These are phyloP conservation scores for Sordariomycetes sp. DNA, from an alignment of 2,329 filamentous ascomycete species.

Conservation along the genomic window DNA sequence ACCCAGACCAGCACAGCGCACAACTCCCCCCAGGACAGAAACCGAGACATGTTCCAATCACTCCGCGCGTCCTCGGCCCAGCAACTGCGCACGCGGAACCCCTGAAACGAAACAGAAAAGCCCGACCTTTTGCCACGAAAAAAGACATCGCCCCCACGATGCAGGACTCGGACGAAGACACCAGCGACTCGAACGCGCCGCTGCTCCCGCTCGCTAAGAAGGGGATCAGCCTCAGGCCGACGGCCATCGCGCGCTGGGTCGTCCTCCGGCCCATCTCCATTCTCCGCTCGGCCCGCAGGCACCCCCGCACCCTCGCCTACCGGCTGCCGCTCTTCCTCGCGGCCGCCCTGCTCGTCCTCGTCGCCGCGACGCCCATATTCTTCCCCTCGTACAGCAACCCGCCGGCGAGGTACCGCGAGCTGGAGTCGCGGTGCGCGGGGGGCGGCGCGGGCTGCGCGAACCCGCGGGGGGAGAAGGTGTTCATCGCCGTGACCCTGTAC, in stretches of 20 bases:
- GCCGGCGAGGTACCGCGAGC: slow-evolving; percentile 23
- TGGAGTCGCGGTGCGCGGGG: slow-evolving; percentile 19
- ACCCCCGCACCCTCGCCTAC: slow-evolving; percentile 5
- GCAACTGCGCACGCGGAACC: no score
- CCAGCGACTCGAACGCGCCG: background rate
- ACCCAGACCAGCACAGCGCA: no score
- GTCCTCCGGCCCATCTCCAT: slow-evolving; percentile 5
- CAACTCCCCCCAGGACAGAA: no score
- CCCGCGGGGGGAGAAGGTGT: slow-evolving; percentile 50
- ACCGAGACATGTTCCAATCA: no score
- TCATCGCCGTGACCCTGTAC: slow-evolving; percentile 62
- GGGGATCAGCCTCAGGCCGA: background rate
- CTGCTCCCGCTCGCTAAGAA: background rate
- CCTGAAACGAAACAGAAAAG: no score
- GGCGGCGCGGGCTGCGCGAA: slow-evolving; percentile 24
- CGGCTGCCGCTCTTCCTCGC: slow-evolving; percentile 13
- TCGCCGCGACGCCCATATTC: slow-evolving; percentile 20
- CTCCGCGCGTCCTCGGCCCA: no score
- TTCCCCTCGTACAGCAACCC: slow-evolving; percentile 31
- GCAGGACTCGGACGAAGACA: background rate
- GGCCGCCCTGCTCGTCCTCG: slow-evolving; percentile 18
- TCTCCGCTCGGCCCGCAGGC: slow-evolving; percentile 7
- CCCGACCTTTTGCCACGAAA: no score
- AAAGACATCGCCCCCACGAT: no score
- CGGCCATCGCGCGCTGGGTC: slow-evolving; percentile 5